These are phyloP conservation scores for Apiosordaria backusii DNA, from an alignment of 495 filamentous ascomycete genomes.

Conservation along the genomic window DNA sequence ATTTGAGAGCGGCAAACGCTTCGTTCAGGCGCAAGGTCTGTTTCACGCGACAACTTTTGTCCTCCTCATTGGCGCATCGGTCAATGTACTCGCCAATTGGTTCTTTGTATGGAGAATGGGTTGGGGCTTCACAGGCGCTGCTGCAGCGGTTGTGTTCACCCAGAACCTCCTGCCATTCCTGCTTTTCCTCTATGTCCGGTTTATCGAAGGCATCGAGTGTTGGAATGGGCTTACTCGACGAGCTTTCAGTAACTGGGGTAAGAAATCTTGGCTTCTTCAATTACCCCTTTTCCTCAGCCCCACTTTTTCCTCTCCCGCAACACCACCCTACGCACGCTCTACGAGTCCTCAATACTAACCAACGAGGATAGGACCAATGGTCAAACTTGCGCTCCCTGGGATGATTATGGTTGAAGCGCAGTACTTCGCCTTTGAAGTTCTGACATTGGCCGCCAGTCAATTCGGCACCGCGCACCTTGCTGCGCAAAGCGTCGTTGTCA, in stretches of 20 bases:
- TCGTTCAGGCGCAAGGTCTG: conserved; percentile 67
- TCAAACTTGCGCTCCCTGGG: conserved; percentile 73
- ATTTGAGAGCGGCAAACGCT: conserved; percentile 70
- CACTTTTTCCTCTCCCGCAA: neutral
- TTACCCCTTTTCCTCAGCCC: neutral
- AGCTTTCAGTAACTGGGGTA: conserved; percentile 75
- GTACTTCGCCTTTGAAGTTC: conserved; percentile 69
- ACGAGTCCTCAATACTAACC: neutral
- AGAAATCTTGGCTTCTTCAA: conserved; percentile 7
- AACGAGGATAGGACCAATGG: conserved; percentile 53
- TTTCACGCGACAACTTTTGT: conserved; percentile 66
- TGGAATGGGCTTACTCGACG: conserved; percentile 76
- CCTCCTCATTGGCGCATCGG: conserved; percentile 60
- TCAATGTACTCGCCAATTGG: conserved; percentile 67
- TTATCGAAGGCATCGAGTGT: conserved; percentile 72
- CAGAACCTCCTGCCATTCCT: conserved; percentile 74
- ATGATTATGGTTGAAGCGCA: conserved; percentile 85
- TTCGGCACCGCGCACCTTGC: conserved; percentile 62
- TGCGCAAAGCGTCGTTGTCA: conserved; percentile 50
- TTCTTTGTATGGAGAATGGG: conserved; percentile 66
- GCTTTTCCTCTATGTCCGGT: conserved; percentile 71
- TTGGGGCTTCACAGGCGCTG: conserved; percentile 81
- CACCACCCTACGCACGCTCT: neutral
- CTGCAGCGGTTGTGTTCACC: conserved; percentile 76
- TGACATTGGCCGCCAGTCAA: conserved; percentile 64